Percentiles rank a stretch among this genome's conserved stretches.
Conservation (phyloP, 176 grass and related monocot species). For the Urochloa ruziziensis region DNA sequence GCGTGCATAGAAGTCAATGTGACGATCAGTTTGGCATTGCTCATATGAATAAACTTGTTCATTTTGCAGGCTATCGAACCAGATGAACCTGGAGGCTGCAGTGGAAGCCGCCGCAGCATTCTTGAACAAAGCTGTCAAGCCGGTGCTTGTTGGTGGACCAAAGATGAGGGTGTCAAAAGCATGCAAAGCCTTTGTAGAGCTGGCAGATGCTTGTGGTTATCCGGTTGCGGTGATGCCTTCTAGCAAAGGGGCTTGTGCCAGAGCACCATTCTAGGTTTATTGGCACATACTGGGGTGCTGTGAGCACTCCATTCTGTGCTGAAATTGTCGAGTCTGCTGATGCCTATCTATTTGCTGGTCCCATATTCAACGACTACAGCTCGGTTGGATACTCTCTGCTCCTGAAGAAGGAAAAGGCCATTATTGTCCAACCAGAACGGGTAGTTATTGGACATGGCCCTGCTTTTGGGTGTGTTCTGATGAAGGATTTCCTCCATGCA, state of each 20-base stretch:
- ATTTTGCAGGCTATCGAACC: slow-evolving; percentile 42
- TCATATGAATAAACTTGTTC: not conserved
- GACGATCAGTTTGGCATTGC: not conserved
- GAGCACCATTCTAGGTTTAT: slow-evolving; percentile 49
- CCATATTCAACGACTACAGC: slow-evolving; percentile 62
- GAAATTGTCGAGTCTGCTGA: slow-evolving; percentile 61
- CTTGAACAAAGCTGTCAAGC: slow-evolving; percentile 62
- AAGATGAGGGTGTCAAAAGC: slow-evolving; percentile 59
- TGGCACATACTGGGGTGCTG: slow-evolving; percentile 61
- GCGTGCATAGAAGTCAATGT: not conserved
- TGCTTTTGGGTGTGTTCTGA: slow-evolving; percentile 60
- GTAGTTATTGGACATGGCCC: slow-evolving; percentile 54
- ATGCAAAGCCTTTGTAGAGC: slow-evolving; percentile 44
- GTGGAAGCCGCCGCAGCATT: slow-evolving; percentile 42
- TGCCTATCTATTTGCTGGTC: slow-evolving; percentile 59
- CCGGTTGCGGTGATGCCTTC: slow-evolving; percentile 47
- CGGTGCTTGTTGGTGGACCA: slow-evolving; percentile 51
- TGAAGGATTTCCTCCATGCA: slow-evolving; percentile 53
- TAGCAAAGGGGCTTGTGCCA: slow-evolving; percentile 54
- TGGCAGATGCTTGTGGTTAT: slow-evolving; percentile 46
- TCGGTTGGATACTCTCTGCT: slow-evolving; percentile 62
- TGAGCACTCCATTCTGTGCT: slow-evolving; percentile 55
- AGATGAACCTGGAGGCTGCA: slow-evolving; percentile 44
- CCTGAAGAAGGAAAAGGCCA: slow-evolving; percentile 50
- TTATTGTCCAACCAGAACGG: slow-evolving; percentile 51